phyloP scores from a whole-genome alignment of 208 protist genomes.

The Trypanosoma brucei region DNA sequence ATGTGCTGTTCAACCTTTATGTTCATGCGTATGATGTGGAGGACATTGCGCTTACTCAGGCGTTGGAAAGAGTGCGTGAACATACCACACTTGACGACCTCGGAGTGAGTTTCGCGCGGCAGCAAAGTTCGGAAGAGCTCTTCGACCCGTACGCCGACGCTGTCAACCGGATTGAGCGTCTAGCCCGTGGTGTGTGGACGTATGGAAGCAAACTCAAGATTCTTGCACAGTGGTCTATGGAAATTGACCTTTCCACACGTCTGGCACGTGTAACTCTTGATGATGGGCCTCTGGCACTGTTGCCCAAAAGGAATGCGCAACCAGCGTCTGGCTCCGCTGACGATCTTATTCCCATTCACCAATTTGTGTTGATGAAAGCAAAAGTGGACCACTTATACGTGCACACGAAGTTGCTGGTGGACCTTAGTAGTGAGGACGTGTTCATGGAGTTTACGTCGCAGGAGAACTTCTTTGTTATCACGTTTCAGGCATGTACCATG shows the following conservation, averaged over 20 bases:
- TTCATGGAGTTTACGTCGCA: constrained; percentile 74
- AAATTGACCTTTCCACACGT: constrained; percentile 76
- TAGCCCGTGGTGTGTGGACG: constrained; percentile 32
- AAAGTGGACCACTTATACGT: constrained; percentile 45
- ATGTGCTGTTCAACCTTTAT: constrained; percentile 72
- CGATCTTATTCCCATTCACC: constrained; percentile 85
- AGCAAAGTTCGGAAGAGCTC: constrained; percentile 43
- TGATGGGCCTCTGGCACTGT: constrained; percentile 17
- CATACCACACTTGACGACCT: constrained; percentile 72
- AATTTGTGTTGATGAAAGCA: constrained; percentile 75
- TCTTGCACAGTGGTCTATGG: constrained; percentile 66
- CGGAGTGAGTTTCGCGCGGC: constrained; percentile 67
- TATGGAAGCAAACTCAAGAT: constrained; percentile 59
- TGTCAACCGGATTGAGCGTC: constrained; percentile 64
- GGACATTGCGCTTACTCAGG: constrained; percentile 32
- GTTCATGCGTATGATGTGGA: constrained; percentile 46
- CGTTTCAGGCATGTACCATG: constrained; percentile 69
- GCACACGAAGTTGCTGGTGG: constrained; percentile 57
- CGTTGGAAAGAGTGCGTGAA: constrained; percentile 43
- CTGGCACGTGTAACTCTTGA: constrained; percentile 41
- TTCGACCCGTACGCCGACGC: constrained; percentile 86
- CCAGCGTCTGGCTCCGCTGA: constrained; percentile 56
- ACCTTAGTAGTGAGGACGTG: constrained; percentile 50
- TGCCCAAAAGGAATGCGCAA: not conserved
- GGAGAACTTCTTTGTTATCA: constrained; percentile 76